Evolutionary conservation across 179 eudicot species (phyloP), one percentile per base, ranked within the genome.

Genomic region (Beta macrorhiza): DNA sequence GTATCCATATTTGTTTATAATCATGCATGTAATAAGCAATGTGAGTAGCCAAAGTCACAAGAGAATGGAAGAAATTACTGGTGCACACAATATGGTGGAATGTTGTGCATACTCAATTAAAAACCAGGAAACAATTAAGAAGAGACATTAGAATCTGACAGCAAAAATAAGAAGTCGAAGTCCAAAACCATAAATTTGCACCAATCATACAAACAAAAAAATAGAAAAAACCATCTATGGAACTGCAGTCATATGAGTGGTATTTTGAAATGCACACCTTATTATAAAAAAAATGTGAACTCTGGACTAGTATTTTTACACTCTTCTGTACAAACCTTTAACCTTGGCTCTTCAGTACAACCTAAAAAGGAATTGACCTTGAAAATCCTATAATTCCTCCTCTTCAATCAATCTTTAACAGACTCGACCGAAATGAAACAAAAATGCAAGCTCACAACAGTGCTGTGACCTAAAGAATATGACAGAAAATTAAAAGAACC

Each of bases 391-490:
- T 81, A 81, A 81, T 81, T 76, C 51, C 85, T 83, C 80, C 85
- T 83, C 80, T 79, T 82, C 70, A 83, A 86, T 82, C 62, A 79
- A 59, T 74, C 25, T 68, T 47, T 69, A 84, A 85, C 42, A 25
- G 72, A 85, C 78, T 78, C 79, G 44, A 22, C 64, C 15, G 55
- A 80, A 81, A 45, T 59, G 17, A 69, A 85, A 82, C 82, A 87
- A 86, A 89, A 88, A 85, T 84, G 90, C 84, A 87, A 89, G 83
- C 93, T 85, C 93, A 89, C 89, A 82, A 84, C 87, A 80, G 83
- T 85, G 88, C 85, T 77, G 87, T 78, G 89, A 85, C 86, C 82
- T 52, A 89, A 91, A 90, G 87, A 91, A 89, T 86, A 84, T 79
- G 82, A 85, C 78, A 55, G 75, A 81, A 85, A 72, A 49, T 3